Evolutionary conservation across 2,329 filamentous ascomycete species (phyloP), one percentile per base, ranked within the genome.

Genomic region (Colletotrichum noveboracense): DNA sequence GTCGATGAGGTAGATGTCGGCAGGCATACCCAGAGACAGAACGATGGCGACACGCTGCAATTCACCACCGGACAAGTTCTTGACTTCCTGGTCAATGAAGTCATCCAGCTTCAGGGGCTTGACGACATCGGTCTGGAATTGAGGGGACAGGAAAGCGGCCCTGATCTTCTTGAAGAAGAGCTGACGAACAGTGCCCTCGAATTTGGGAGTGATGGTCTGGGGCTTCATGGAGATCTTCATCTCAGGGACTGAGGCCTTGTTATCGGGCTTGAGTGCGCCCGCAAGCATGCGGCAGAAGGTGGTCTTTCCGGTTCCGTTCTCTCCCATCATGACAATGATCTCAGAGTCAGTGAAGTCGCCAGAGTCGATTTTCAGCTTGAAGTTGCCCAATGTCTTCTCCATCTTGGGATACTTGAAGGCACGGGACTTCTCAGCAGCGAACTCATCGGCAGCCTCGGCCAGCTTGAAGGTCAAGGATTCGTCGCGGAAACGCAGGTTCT

Each of bases 111-210:
- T 98, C 77, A 99, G 92, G n/a, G 97, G 97, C 89, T 98, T 98
- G 88, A 98, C 97, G 74, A 99, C 97, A 85, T 99, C 97, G 16
- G 97, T 99, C 89, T 99, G 97, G 91, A 99, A 99, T 86, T 99
- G 97, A 34, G 97, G 97, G 80, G 93, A 97, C 81, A 99, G 86
- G 92, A 99, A 99, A 48, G 96, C 93, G 77, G 96, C 93, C 91
- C 98, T 98, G 87, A 99, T 99, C 89, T 97, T 96, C 93, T 99
- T 99, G 93, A 98, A 98, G 91, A 99, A 98, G 66, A 99, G 91
- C 86, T 98, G 96, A 78, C 97, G 95, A 74, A 99, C 97, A 52
- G 96, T 99, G 78, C 97, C 97, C 79, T 96, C 94, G 84, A 98
- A 99, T 87, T 98, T 99, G 83, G 97, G 97, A 4, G 96, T 99